Base-by-base conservation (phyloP, 1,139 yeast species). In the Yamadazyma membranifaciens region DNA sequence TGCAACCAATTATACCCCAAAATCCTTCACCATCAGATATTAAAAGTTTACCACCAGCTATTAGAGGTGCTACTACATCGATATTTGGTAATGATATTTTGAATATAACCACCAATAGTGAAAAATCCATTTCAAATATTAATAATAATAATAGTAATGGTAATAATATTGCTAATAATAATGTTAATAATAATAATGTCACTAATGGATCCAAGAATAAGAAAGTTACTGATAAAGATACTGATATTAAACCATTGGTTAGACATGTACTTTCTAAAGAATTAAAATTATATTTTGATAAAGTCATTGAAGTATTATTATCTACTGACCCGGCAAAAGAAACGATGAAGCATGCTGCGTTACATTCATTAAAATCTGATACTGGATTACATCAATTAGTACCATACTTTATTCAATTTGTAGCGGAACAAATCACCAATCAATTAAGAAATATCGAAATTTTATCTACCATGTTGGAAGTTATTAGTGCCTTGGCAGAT, bases 371-470 rank as follows among this genome's bases (percentile, higher is more conserved):
- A 46, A 80, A 87, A 45, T 83, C 86, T 35, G 99, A 94, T 57
- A 96, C 98, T 1, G 99, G 99, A 27, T 69, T 94, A 45, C 98
- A 94, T 66, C 99, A 94, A 62, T 68, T 94, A 40, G 94, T 94
- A 6, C 99, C 99, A 2, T 94, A 94, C 59, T 87, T 94, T 54
- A 89, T 92, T 41, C 98, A 92, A 58, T 91, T 92, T 60, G 89
- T 89, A 22, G 96, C 97, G 10, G 98, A 94, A 59, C 96, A 94
- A 55, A 83, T 92, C 43, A 88, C 98, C 1, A 87, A 88, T 57
- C 92, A 88, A 56, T 73, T 92, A 50, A 79, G 87, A 52, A 84
- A 85, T 55, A 70, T 87, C 36, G 81, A 79, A 13, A 67, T 87
- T 28, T 69, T 92, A 41, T 76, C 87, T n/a, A 87, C 96, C 9